Evolutionary conservation across 2,329 filamentous ascomycete genomes (phyloP).

Genomic region (Teratosphaeria zuluensis): DNA sequence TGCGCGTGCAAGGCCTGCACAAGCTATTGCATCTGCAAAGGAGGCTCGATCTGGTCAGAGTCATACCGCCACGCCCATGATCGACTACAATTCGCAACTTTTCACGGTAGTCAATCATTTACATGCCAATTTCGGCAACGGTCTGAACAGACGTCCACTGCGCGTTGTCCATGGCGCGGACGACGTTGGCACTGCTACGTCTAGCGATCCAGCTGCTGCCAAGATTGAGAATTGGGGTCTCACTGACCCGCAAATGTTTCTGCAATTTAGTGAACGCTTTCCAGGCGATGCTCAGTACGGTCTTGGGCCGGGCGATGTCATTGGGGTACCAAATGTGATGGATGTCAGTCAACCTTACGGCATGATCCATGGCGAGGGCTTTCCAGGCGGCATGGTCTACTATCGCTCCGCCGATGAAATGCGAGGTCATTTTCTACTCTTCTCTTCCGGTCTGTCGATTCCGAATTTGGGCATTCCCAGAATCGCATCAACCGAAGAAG

Average conservation of each 20-base stretch:
- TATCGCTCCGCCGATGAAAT: slow-evolving; percentile 66
- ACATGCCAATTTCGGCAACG: slow-evolving; percentile 64
- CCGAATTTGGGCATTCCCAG: slow-evolving; percentile 66
- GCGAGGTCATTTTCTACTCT: slow-evolving; percentile 63
- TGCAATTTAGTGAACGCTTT: slow-evolving; percentile 69
- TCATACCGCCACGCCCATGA: slow-evolving; percentile 61
- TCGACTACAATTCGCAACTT: slow-evolving; percentile 79
- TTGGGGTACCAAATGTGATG: slow-evolving; percentile 76
- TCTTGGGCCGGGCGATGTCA: slow-evolving; percentile 62
- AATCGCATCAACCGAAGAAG: slow-evolving; percentile 59
- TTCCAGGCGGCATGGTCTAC: slow-evolving; percentile 70
- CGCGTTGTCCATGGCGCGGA: slow-evolving; percentile 75
- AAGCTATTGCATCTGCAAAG: slow-evolving; percentile 44
- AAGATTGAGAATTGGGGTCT: slow-evolving; percentile 77
- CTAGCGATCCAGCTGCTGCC: slow-evolving; percentile 67
- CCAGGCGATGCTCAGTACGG: slow-evolving; percentile 68
- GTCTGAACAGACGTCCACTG: slow-evolving; percentile 59
- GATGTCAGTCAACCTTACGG: slow-evolving; percentile 82
- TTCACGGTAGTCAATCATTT: slow-evolving; percentile 70
- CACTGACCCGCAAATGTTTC: slow-evolving; percentile 62
- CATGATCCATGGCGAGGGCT: slow-evolving; percentile 75
- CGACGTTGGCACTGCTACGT: slow-evolving; percentile 66
- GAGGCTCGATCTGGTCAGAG: slow-evolving; percentile 44
- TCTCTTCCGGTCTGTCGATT: slow-evolving; percentile 50
- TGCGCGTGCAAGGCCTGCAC: slow-evolving; percentile 65